These are phyloP conservation scores for Gossypium turneri DNA, from an alignment of 345 rosid species.

Conservation along the genomic window DNA sequence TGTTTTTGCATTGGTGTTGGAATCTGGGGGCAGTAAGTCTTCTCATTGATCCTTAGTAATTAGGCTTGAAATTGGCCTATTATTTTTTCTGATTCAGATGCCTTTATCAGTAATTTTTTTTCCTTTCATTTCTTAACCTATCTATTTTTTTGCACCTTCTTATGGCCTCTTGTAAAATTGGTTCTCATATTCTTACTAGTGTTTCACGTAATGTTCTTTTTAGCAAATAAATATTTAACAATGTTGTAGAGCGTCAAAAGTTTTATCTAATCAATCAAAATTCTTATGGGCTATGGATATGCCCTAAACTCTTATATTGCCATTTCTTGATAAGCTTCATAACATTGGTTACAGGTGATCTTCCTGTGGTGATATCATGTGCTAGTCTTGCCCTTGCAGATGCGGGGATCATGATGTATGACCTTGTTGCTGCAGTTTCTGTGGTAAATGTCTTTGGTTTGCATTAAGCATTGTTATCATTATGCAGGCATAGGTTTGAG, in stretches of 20 bases:
- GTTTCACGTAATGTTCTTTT: background rate
- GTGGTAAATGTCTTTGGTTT: constrained; percentile 48
- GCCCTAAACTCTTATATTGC: background rate
- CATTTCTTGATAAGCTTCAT: constrained; percentile 6
- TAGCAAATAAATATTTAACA: background rate
- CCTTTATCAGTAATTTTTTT: background rate
- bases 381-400: constrained; percentile 97
- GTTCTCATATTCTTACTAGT: no score
- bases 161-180: no score
- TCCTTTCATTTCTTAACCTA: background rate
- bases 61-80: constrained; percentile 11
- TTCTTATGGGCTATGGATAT: background rate
- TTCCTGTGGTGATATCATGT: constrained; percentile 81
- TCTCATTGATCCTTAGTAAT: background rate
- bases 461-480: background rate
- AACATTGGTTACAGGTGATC: constrained; percentile 61
- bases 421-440: constrained; percentile 85
- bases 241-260: background rate
- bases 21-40: constrained; percentile 95
- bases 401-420: constrained; percentile 95
- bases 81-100: background rate
- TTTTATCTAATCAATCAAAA: background rate
- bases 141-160: no score
- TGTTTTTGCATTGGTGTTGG: constrained; percentile 89
- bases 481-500: background rate